phyloP scores from a whole-genome alignment of 1,139 yeast genomes.

The Hansenula sp. region DNA sequence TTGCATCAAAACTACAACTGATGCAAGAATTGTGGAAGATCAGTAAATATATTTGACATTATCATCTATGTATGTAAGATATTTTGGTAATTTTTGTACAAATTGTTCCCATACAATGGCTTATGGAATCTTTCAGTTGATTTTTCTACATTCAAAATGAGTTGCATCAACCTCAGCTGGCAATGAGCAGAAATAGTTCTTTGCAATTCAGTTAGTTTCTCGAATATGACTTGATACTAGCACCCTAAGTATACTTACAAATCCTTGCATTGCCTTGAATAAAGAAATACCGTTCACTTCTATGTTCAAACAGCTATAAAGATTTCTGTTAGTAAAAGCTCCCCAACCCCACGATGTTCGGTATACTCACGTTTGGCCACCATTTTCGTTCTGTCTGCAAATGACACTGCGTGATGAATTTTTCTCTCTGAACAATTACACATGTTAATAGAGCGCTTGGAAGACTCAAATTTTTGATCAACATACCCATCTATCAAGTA shows the following conservation, averaged over 20 bases:
- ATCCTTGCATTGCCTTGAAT: constrained; percentile 22
- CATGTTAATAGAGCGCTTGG: neutral
- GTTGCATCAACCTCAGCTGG: constrained; percentile 20
- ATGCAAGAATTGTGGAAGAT: too few species aligned
- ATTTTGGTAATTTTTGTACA: neutral
- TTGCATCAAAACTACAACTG: too few species aligned
- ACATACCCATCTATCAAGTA: constrained; percentile 22
- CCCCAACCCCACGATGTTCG: too few species aligned
- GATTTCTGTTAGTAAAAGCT: neutral
- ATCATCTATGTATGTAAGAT: neutral
- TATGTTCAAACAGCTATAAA: constrained; percentile 16
- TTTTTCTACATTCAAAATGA: constrained; percentile 24
- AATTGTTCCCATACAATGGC: too few species aligned
- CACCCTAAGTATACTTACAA: constrained; percentile 12
- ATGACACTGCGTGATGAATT: constrained; percentile 16
- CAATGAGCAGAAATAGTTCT: constrained; percentile 23
- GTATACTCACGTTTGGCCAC: constrained; percentile 22
- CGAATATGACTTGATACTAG: too few species aligned
- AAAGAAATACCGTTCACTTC: constrained; percentile 17
- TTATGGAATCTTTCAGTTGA: constrained; percentile 5
- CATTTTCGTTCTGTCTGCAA: constrained; percentile 22
- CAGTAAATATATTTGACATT: neutral
- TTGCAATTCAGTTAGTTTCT: neutral
- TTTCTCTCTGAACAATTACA: constrained; percentile 7
- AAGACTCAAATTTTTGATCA: neutral